A percentile compares a stretch with the other conserved stretches of the same genome.
phyloP scores from a whole-genome alignment of 1,284 basidiomycete genomes.

The Rhodofomes roseus region DNA sequence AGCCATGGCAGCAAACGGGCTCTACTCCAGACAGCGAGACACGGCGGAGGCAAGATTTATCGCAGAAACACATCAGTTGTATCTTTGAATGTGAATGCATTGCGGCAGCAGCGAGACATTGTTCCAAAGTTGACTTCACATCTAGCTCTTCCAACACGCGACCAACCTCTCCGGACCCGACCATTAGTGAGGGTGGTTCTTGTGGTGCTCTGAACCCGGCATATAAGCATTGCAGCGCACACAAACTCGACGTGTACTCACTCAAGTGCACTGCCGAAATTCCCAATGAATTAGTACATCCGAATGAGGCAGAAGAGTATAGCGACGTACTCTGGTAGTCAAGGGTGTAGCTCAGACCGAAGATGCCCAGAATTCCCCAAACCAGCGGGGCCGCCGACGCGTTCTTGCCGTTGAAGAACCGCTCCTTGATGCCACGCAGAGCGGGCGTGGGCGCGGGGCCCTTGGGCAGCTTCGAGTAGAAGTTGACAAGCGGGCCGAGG shows the following conservation, averaged over 20 bases:
- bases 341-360: constrained; percentile 84
- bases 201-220: constrained; percentile 69
- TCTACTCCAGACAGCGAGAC: no score
- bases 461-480: constrained; percentile 93
- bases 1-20: no score
- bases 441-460: constrained; percentile 63
- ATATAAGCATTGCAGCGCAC: neutral
- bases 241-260: constrained; percentile 30
- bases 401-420: constrained; percentile 84
- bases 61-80: neutral
- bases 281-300: neutral
- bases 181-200: constrained; percentile 75
- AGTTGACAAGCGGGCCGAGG: constrained; percentile 83
- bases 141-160: neutral
- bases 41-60: no score
- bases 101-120: neutral
- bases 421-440: constrained; percentile 68
- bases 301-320: constrained; percentile 1
- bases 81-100: neutral
- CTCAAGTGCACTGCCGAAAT: constrained; percentile 72
- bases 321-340: constrained; percentile 84
- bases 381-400: constrained; percentile 76
- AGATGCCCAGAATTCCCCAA: constrained; percentile 70
- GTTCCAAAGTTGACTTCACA: neutral
- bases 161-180: neutral